Percentiles rank a stretch among this genome's conserved stretches.
Conservation (phyloP, 768 basidiomycete species). For the Kwoniella botswanensis region DNA sequence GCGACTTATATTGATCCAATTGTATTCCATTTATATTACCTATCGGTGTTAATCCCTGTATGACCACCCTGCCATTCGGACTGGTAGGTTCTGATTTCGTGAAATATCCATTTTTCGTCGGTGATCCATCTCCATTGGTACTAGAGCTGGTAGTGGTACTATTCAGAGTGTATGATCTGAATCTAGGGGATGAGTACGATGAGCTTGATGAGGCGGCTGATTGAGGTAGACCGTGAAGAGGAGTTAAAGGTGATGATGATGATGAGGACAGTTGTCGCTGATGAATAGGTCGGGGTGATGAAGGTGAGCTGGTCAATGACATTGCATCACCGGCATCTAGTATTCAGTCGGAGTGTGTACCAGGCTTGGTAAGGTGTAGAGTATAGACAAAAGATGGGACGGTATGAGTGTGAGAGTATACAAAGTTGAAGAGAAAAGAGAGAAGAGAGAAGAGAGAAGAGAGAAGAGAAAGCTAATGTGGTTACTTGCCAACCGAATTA, state of each 20-base stretch:
- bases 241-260: too few relatives aligned
- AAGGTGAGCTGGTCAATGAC: slow-evolving; percentile 10
- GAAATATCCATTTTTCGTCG: background rate
- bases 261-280: background rate
- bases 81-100: slow-evolving; percentile 21
- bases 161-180: background rate
- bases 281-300: background rate
- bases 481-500: too few relatives aligned
- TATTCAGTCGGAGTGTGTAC: background rate
- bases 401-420: too few relatives aligned
- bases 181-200: slow-evolving; percentile 8
- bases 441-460: too few relatives aligned
- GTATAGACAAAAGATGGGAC: background rate
- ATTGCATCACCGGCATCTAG: slow-evolving; percentile 4
- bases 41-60: slow-evolving; percentile 12
- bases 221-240: too few relatives aligned
- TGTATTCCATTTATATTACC: slow-evolving; percentile 5
- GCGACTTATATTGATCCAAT: slow-evolving; percentile 1
- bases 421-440: too few relatives aligned
- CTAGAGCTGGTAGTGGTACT: background rate
- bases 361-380: background rate
- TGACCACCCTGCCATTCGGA: slow-evolving; percentile 12
- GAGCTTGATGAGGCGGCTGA: background rate
- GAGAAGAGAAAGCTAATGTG: too few relatives aligned
- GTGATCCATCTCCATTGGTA: background rate